Evolutionary conservation across 768 basidiomycete genomes (phyloP), one percentile per base, ranked within the genome.

Genomic region (Serendipita indica): DNA sequence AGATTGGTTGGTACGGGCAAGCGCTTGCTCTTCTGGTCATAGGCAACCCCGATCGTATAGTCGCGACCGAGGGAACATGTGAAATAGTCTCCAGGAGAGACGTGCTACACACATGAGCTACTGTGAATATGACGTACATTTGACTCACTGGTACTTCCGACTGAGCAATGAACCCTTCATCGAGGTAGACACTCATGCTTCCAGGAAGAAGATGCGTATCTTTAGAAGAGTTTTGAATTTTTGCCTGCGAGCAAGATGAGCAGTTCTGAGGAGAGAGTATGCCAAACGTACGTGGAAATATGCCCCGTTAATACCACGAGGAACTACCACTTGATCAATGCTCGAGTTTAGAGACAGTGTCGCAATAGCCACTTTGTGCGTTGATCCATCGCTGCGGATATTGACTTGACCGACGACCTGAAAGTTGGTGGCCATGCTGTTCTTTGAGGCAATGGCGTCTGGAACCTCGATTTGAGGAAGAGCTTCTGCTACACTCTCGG

Each of bases 21-120:
- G n/a, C 10, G 12, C 30, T 54, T 30, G 49, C 4, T 54, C 30
- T 54, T 54, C 32, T 54, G 49, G 25, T 54, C 22, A 54, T 28
- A 54, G 4, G 12, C 32, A 16, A 54, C 22, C 25, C 16, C 49
- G 25, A 54, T 28, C 4, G 49, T 25, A 18, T 54, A 28, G 49
- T 54, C 49, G 32, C 49, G 49, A 54, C 49, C 49, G 32, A 54
- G 49, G 32, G 49, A 54, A 18, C 49, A 54, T 30, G 16, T 54
- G 25, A 54, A 54, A 4, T 7, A 22, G 10, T 54, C 49, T 4
- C 49, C 49, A 30, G 49, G 49, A 10, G 49, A 18, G 25, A 54
- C 49, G 32, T 54, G 49, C 49, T 54, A 33, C 30, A 22, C 22
- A 54, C 20, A 27, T 12, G 12, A 37, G 35, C 35, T 10, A 37